Evolutionary conservation across 1,284 basidiomycete species (phyloP), one percentile per base, ranked within the genome.

Genomic region (Cryptococcus depauperatus): DNA sequence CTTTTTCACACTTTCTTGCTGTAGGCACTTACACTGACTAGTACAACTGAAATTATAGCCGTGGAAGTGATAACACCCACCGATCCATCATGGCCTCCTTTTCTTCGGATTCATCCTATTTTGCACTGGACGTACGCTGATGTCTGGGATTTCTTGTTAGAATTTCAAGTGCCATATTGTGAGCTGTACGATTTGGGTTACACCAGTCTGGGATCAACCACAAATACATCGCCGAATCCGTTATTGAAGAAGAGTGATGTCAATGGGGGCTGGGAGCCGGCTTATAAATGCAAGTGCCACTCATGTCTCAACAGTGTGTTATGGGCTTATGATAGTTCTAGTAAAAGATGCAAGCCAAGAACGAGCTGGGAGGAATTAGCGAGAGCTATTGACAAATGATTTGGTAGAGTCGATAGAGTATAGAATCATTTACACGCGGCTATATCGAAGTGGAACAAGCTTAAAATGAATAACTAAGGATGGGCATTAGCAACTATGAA

Each of bases 151-250:
- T 98, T 93, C 71, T 72, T 98, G 29, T 75, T 82, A 6, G 75
- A 76, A 47, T 74, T 93, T 8, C 66, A 80, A 2, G 79, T 97
- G 10, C 84, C 82, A 3, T 98, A 93, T 68, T 98, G 93, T 64
- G 62, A 66, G 23, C 69, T 98, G 34, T 98, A 98, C 61, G 90
- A 98, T 61, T 76, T 85, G 69, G 95, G 95, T 84, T 90, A 52
- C 50, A 98, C 95, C 0, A 95, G 90, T 3, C 78, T 98, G 13
- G 93, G 95, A 19, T 95, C 90, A 14, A 92, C 86, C 1, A 87
- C 81, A 71, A 96, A 97, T 71, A 97, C 95, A 0, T 83, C 82
- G 58, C 89, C 82, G 0, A 98, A 98, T 60, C 93, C 93, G 1
- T 78, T 84, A 0, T 77, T 95, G 5, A 74, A 76, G 21, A 71